Conservation (phyloP, 306 rosid species). For the Medicago lupulina region DNA sequence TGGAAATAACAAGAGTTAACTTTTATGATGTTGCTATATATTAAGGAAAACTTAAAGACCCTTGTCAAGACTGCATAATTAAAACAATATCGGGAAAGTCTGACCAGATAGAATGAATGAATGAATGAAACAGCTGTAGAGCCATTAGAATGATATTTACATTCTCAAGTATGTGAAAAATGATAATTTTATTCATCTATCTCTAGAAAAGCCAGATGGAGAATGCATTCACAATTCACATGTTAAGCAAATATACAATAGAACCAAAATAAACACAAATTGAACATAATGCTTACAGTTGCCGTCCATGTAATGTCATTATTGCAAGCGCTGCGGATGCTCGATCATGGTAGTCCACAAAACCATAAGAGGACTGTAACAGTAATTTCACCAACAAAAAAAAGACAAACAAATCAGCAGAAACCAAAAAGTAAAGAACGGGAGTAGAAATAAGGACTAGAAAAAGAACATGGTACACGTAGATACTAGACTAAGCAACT, state of each 20-base stretch:
- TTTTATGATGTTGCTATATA: constrained; percentile 22
- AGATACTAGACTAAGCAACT: constrained; percentile 35
- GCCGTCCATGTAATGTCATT: constrained; percentile 67
- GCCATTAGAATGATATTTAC: constrained; percentile 3
- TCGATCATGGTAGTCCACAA: constrained; percentile 67
- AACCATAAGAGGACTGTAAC: constrained; percentile 69
- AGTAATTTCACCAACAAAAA: constrained; percentile 26
- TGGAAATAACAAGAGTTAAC: constrained; percentile 21
- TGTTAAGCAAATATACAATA: constrained; percentile 30
- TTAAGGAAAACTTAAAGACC: background rate
- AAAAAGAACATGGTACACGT: constrained; percentile 4
- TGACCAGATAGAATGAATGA: background rate
- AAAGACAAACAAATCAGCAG: constrained; percentile 15
- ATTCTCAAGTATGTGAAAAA: constrained; percentile 35
- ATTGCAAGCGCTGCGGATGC: constrained; percentile 70
- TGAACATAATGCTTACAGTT: constrained; percentile 55
- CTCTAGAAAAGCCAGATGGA: constrained; percentile 21
- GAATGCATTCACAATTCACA: constrained; percentile 26
- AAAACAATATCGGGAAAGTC: background rate
- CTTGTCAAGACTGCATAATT: constrained; percentile 25
- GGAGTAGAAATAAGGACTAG: constrained; percentile 8
- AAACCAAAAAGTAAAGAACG: constrained; percentile 32
- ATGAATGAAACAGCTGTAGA: background rate
- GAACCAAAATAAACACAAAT: constrained; percentile 31
- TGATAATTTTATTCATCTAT: constrained; percentile 27